Base-by-base conservation (phyloP, 257 asterid species). In the Ehretia macrophylla region DNA sequence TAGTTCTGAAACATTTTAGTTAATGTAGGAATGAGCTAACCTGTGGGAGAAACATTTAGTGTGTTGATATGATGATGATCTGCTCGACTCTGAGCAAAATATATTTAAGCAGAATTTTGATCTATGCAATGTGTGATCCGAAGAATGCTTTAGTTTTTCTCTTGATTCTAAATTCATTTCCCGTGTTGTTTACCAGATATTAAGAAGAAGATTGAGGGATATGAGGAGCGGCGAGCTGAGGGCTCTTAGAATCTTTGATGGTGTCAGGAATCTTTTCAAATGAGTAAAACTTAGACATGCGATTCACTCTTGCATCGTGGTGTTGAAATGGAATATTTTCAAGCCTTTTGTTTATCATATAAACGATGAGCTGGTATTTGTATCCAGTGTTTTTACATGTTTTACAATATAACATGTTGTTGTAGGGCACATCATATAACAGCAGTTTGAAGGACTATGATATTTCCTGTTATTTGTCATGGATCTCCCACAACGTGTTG, bases 141-240 rank as follows among this genome's bases (percentile, higher is more conserved):
- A 8, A 23, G 32, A 8, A 23, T 32, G 39, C 20, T 48, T 4
- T 11, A 4, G 58, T 37, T 35, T 42, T 72, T 65, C 10, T 13
- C 19, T 47, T 63, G 19, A 55, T 66, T n/a, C 44, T 4, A 8
- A 27, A 21, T 0, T 50, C 45, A 20, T 17, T 39, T 17, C 32
- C 44, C 10, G 32, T 53, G 3, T 32, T n/a, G 17, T 35, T 55
- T 19, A 23, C 40, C 81, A 91, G 98, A 91, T 91, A 77, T 68
- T 88, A 64, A 85, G 98, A 53, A 85, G 98, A 77, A 75, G 85
- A 68, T 59, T 91, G 74, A 80, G 96, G 70, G 95, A 91, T 42
- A 79, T 85, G 16, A 72, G 88, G 68, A 88, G 86, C 39, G 96
- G 98, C 5, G 96, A 85, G 69, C 60, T 91, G 62, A 75, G 58